Percentiles rank a stretch among this genome's conserved stretches.
Conservation (phyloP, 352 stramenopile species). For the Phytophthora fragariae region DNA sequence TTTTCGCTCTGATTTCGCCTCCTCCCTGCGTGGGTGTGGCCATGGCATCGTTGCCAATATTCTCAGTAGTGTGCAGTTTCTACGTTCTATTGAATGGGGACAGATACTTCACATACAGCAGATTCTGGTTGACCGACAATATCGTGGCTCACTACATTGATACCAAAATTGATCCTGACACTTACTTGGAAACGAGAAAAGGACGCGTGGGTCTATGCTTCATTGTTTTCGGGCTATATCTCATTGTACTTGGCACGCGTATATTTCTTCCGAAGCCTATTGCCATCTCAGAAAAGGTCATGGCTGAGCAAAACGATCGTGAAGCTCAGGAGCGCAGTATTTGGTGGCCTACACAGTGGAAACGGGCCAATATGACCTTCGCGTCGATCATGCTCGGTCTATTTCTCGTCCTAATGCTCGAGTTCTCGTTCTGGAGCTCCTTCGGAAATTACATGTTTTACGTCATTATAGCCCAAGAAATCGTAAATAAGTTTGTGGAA, state of each 20-base stretch:
- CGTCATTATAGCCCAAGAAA: conserved; percentile 94
- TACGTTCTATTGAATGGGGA: conserved; percentile 77
- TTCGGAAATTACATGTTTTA: conserved; percentile 97
- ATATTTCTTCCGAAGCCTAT: conserved; percentile 95
- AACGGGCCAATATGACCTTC: conserved; percentile 95
- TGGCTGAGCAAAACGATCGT: conserved; percentile 84
- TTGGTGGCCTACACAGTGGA: conserved; percentile 95
- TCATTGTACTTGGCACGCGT: conserved; percentile 78
- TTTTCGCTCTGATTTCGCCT: conserved; percentile 93
- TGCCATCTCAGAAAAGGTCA: conserved; percentile 90
- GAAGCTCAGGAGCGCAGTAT: conserved; percentile 73
- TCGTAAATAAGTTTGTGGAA: conserved; percentile 91
- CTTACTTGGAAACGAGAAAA: conserved; percentile 64
- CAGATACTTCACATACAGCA: conserved; percentile 47
- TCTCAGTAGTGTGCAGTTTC: conserved; percentile 66
- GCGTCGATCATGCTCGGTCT: conserved; percentile 92
- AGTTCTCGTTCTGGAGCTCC: conserved; percentile 96
- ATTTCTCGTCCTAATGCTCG: conserved; percentile 94
- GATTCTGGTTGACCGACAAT: conserved; percentile 86
- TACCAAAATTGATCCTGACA: conserved; percentile 80
- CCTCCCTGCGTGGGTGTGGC: conserved; percentile 90
- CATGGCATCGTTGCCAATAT: conserved; percentile 90
- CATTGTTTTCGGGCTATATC: conserved; percentile 90
- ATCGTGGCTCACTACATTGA: conserved; percentile 90
- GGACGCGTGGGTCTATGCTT: conserved; percentile 95